A percentile compares a stretch with the other conserved stretches of the same genome.
Evolutionary conservation across 2,329 filamentous ascomycete genomes (phyloP).

Genomic region (Botrytis tulipae): DNA sequence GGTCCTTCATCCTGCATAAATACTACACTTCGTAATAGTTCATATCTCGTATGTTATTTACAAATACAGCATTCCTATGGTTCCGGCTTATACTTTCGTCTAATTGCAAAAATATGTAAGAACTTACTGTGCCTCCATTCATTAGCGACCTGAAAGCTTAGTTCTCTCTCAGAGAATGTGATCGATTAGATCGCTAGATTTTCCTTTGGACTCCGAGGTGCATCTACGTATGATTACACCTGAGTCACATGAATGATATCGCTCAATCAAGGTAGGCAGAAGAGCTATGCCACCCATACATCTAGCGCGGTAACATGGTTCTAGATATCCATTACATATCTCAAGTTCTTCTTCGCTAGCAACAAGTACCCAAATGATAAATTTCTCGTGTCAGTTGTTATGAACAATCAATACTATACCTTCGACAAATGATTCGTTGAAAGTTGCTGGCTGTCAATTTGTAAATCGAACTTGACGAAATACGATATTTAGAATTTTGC

Average conservation of each 20-base stretch:
- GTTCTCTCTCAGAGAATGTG: neutral
- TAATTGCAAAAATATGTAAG: neutral
- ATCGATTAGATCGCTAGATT: neutral
- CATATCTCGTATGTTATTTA: neutral
- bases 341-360: neutral
- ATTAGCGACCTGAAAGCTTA: neutral
- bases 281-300: neutral
- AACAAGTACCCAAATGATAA: neutral
- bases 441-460: neutral
- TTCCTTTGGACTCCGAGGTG: neutral
- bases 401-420: neutral
- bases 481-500: too few relatives aligned
- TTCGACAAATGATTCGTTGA: neutral
- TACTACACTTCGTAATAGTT: neutral
- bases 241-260: neutral
- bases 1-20: neutral
- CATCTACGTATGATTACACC: neutral
- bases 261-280: neutral
- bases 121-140: neutral
- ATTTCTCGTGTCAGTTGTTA: too few relatives aligned
- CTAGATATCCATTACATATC: neutral
- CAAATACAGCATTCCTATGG: neutral
- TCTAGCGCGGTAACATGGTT: neutral
- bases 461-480: neutral
- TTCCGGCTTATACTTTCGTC: too few relatives aligned